phyloP scores from a whole-genome alignment of 306 rosid species.

The Fagus sylvatica region DNA sequence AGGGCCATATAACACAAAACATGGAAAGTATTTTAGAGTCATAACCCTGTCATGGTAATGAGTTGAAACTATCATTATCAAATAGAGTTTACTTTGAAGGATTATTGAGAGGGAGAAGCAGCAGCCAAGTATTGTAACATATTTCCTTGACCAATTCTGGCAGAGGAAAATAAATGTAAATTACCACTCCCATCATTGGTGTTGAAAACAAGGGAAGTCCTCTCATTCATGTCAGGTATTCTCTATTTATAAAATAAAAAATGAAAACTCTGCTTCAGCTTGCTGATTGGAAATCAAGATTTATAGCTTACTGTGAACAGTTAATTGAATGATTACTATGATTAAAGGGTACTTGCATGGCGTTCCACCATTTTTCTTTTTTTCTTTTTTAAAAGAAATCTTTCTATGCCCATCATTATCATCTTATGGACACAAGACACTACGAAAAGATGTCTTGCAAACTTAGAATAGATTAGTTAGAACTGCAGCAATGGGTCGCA shows the following conservation, averaged over 20 bases:
- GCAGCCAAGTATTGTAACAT: not conserved
- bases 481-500: not conserved
- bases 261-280: not conserved
- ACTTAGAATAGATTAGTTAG: not conserved
- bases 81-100: not conserved
- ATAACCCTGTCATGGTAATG: not conserved
- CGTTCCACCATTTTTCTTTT: too few species aligned
- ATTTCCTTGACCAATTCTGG: not conserved
- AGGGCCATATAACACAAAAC: not conserved
- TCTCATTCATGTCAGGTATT: not conserved
- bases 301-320: not conserved
- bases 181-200: not conserved
- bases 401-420: not conserved
- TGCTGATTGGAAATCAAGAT: not conserved
- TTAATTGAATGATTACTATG: not conserved
- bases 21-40: not conserved
- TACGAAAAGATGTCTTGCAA: not conserved
- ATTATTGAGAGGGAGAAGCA: not conserved
- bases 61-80: not conserved
- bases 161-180: not conserved
- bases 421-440: not conserved
- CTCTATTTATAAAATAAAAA: not conserved
- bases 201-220: not conserved
- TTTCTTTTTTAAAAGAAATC: not conserved
- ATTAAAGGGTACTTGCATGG: not conserved